A percentile compares a stretch with the other conserved stretches of the same genome.
phyloP scores from a whole-genome alignment of 148 eudicot species.

The Chenopodium suecicum region DNA sequence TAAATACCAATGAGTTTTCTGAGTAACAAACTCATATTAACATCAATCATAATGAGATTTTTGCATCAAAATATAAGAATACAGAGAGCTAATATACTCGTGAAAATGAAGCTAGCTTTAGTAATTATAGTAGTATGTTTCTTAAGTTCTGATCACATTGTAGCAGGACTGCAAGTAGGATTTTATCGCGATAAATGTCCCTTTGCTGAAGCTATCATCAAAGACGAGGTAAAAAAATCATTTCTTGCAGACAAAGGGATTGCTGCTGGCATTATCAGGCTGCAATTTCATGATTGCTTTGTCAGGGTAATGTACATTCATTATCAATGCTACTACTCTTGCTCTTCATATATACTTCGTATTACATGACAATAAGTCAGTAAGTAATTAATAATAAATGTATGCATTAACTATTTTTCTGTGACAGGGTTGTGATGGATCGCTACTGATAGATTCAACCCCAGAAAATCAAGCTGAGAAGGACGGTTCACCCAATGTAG shows the following conservation, averaged over 20 bases:
- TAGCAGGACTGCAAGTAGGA: slow-evolving; percentile 49
- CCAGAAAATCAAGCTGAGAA: slow-evolving; percentile 65
- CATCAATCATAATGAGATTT: neutral
- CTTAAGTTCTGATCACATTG: slow-evolving; percentile 10
- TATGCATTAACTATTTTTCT: neutral
- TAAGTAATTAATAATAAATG: neutral
- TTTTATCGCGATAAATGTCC: slow-evolving; percentile 40
- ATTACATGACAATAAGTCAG: neutral
- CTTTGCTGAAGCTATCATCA: slow-evolving; percentile 43
- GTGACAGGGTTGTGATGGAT: slow-evolving; percentile 76
- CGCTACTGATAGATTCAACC: slow-evolving; percentile 77
- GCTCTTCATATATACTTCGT: neutral
- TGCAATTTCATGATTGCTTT: slow-evolving; percentile 73
- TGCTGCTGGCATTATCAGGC: slow-evolving; percentile 55
- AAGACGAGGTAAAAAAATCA: slow-evolving; percentile 46
- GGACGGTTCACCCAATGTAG: slow-evolving; percentile 57
- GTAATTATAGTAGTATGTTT: neutral
- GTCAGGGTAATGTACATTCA: slow-evolving; percentile 42
- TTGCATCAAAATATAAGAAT: neutral
- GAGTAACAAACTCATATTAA: neutral
- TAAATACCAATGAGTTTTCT: neutral
- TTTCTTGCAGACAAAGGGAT: slow-evolving; percentile 32
- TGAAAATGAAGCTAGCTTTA: neutral
- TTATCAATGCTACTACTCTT: neutral
- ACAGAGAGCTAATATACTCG: neutral